A percentile compares a stretch with the other conserved stretches of the same genome.
Evolutionary conservation across 2,329 filamentous ascomycete genomes (phyloP).

Genomic region (Coleophoma eucalyptorum): DNA sequence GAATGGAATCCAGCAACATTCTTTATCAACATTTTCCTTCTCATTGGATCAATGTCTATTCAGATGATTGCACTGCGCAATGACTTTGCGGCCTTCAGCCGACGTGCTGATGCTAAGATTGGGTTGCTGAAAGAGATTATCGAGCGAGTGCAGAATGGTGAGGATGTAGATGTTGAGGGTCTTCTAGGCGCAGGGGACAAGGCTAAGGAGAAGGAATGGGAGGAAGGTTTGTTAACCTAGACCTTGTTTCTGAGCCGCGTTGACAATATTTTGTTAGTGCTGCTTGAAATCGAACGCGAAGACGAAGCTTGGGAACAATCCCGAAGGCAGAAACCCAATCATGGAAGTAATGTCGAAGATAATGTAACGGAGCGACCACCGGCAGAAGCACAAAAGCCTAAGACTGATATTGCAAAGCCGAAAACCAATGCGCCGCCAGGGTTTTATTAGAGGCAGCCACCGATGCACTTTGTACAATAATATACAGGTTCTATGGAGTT

Average conservation of each 20-base stretch:
- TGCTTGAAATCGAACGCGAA: conserved; percentile 64
- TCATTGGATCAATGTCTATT: conserved; percentile 95
- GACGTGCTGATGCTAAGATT: conserved; percentile 77
- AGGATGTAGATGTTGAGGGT: conserved; percentile 81
- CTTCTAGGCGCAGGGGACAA: conserved; percentile 74
- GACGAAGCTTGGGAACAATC: conserved; percentile 40
- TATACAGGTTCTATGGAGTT: conserved; percentile 15
- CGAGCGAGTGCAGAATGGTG: conserved; percentile 64
- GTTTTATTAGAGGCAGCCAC: conserved; percentile 21
- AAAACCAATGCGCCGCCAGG: conserved; percentile 22
- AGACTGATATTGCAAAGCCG: conserved; percentile 6
- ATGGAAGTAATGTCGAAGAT: conserved; percentile 8
- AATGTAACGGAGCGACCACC: neutral
- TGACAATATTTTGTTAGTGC: conserved; percentile 37
- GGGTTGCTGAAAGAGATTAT: conserved; percentile 71
- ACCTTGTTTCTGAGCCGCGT: neutral
- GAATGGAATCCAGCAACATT: conserved; percentile 81
- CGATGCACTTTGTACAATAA: conserved; percentile 11
- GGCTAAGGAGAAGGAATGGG: conserved; percentile 79
- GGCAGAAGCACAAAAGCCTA: conserved; percentile 4
- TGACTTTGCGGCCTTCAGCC: conserved; percentile 67
- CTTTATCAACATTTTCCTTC: conserved; percentile 75
- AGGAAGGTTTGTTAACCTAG: conserved; percentile 58
- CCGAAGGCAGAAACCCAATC: conserved; percentile 17
- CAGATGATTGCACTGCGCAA: conserved; percentile 82